Base-by-base conservation (phyloP, 139 green algal species). In the Chlamydomonas incerta region DNA sequence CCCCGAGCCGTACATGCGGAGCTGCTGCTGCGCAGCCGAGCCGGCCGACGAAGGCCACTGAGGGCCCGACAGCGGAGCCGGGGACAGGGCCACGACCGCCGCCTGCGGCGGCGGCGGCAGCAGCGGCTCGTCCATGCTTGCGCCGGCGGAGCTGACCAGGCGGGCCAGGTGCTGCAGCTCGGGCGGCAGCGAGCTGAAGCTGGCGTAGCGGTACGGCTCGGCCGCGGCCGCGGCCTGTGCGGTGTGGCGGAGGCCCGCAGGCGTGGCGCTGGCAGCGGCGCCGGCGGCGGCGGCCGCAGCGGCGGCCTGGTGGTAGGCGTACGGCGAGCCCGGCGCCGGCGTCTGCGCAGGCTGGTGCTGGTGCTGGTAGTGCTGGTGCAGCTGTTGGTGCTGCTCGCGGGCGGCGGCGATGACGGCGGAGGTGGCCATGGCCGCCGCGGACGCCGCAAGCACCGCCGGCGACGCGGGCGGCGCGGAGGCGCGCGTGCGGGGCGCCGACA, bases 341-440 rank as follows among this genome's bases (percentile, higher is more conserved):
- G 41, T 5, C 10, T 63, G 62, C 62, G 28, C 18, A 2, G 62
- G 6, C 15, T 71, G 65, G 4, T 41, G 31, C 11, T 74, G 68
- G 10, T 74, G 68, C 21, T 74, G 58, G 11, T 41, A 33, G 33
- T 82, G 68, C 6, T 55, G 68, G 10, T 74, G 41, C 41, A 50
- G 68, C 21, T 74, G 58, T 13, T 41, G 57, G 33, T 82, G 68
- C 6, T 55, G 20, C 15, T 17, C 9, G 14, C 29, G 10, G 26
- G 79, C 79, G 4, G 71, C 71, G 9, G 79, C 65, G 18, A 85
- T 55, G 23, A 85, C 79, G 6, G 79, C 79, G 17, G 79, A 85
- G 1, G 79, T 85, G 24, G 79, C 79, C 79, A 85, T 85, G 31
- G 79, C 79, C 1, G 79, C 79, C 2, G 79, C 79, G 21, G 79